Evolutionary conservation across 108 stramenopile genomes (phyloP).

Genomic region (Cyclotella baltica): DNA sequence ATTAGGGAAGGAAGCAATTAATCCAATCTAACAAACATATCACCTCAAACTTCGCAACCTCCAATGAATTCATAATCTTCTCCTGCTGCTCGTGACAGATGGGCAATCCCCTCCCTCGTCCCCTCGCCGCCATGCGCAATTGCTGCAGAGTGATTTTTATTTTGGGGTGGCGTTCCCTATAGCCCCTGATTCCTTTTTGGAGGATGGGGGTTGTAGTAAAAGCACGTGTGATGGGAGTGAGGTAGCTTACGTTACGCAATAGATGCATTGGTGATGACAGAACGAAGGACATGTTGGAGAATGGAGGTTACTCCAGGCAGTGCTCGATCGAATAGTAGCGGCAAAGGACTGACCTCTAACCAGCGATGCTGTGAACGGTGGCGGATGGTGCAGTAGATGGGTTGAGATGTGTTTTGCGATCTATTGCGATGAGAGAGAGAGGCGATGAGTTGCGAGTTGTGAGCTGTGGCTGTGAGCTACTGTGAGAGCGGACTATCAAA

Average conservation of each 20-base stretch:
- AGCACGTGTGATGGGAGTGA: not conserved
- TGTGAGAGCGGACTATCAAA: too few species aligned
- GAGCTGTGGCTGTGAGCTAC: too few species aligned
- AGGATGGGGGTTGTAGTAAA: slow-evolving; percentile 1
- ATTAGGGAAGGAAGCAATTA: not conserved
- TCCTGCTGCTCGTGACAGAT: slow-evolving; percentile 75
- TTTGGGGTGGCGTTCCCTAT: slow-evolving; percentile 34
- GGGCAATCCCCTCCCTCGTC: slow-evolving; percentile 34
- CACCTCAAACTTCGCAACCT: slow-evolving; percentile 72
- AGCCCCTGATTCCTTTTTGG: not conserved
- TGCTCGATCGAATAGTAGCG: not conserved
- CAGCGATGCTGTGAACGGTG: not conserved
- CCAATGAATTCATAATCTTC: slow-evolving; percentile 76
- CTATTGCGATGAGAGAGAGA: too few species aligned
- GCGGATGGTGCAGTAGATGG: not conserved
- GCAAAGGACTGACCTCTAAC: not conserved
- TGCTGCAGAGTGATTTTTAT: slow-evolving; percentile 80
- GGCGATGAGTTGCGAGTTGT: too few species aligned
- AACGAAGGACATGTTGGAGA: not conserved
- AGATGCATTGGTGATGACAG: not conserved
- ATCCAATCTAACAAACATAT: not conserved
- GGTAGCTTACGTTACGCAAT: not conserved
- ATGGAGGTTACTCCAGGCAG: not conserved
- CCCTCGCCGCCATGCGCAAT: slow-evolving; percentile 79
- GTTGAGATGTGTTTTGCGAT: too few species aligned